phyloP scores from a whole-genome alignment of 805 yeast genomes.

The Zygotorulaspora sp. region DNA sequence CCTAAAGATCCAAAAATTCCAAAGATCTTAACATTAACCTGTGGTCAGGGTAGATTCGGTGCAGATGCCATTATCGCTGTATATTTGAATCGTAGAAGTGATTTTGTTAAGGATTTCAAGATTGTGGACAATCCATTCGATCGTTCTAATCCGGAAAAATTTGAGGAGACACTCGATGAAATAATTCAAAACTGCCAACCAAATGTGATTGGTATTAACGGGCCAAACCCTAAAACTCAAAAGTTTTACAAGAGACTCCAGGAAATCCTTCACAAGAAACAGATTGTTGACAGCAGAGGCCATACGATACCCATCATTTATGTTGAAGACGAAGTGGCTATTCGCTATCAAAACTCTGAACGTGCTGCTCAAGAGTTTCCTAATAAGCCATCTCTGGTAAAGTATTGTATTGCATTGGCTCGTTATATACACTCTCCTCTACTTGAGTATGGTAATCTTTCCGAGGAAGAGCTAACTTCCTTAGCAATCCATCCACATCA shows the following conservation, averaged over 20 bases:
- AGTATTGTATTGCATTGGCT: slow-evolving; percentile 85
- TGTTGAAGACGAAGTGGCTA: slow-evolving; percentile 91
- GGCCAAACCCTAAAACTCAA: slow-evolving; percentile 72
- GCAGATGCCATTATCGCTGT: slow-evolving; percentile 85
- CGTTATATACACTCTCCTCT: slow-evolving; percentile 92
- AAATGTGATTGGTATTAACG: slow-evolving; percentile 86
- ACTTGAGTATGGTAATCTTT: slow-evolving; percentile 74
- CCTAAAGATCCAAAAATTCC: slow-evolving; percentile 82
- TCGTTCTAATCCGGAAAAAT: slow-evolving; percentile 48
- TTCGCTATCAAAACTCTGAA: slow-evolving; percentile 75
- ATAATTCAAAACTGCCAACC: slow-evolving; percentile 66
- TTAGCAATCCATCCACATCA: slow-evolving; percentile 71
- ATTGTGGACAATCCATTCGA: slow-evolving; percentile 66
- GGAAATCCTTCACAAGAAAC: slow-evolving; percentile 53
- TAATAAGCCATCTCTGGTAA: slow-evolving; percentile 72
- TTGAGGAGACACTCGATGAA: slow-evolving; percentile 57
- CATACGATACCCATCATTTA: slow-evolving; percentile 66
- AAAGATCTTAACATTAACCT: slow-evolving; percentile 71
- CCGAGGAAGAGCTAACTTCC: slow-evolving; percentile 64
- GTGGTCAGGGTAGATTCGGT: slow-evolving; percentile 78
- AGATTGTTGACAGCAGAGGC: slow-evolving; percentile 50
- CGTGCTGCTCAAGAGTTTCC: slow-evolving; percentile 76
- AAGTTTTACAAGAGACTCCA: slow-evolving; percentile 53
- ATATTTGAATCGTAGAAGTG: slow-evolving; percentile 73
- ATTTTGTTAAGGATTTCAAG: slow-evolving; percentile 69